phyloP scores from a whole-genome alignment of 345 rosid genomes.

The Linum trigynum region DNA sequence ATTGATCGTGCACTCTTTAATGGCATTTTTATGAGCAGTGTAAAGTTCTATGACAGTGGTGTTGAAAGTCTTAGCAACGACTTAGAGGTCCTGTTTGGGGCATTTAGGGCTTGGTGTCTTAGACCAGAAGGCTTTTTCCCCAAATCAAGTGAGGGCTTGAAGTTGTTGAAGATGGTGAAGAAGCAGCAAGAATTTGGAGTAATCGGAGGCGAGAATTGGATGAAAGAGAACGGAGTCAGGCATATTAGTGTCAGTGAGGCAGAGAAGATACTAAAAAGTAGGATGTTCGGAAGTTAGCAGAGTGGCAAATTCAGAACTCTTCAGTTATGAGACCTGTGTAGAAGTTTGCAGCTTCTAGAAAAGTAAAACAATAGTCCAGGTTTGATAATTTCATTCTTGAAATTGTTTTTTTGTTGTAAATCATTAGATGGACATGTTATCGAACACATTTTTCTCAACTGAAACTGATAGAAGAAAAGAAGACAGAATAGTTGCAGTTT shows the following conservation, averaged over 20 bases:
- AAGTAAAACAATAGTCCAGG: too few species aligned
- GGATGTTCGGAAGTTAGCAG: constrained; percentile 28
- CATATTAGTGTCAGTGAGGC: constrained; percentile 49
- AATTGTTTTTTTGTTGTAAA: too few species aligned
- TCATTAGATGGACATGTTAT: too few species aligned
- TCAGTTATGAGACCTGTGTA: too few species aligned
- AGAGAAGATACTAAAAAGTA: constrained; percentile 48
- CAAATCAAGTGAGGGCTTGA: constrained; percentile 46
- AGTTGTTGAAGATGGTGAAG: constrained; percentile 53
- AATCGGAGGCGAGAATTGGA: constrained; percentile 35
- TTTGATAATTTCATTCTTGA: too few species aligned
- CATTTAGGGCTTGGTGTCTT: constrained; percentile 74
- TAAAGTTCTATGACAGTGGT: constrained; percentile 48
- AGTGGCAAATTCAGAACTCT: too few species aligned
- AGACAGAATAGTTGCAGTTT: too few species aligned
- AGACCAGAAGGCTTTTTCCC: constrained; percentile 83
- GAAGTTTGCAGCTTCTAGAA: too few species aligned
- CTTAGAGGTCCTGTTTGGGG: constrained; percentile 55
- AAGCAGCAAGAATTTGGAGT: constrained; percentile 38
- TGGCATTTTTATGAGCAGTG: constrained; percentile 50
- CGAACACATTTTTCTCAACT: too few species aligned
- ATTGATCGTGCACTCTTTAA: constrained; percentile 49
- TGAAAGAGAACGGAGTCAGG: constrained; percentile 52
- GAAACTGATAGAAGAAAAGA: too few species aligned
- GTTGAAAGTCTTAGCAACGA: constrained; percentile 55